Conservation (phyloP, 2,329 filamentous ascomycete species). For the Botrytis squamosa region DNA sequence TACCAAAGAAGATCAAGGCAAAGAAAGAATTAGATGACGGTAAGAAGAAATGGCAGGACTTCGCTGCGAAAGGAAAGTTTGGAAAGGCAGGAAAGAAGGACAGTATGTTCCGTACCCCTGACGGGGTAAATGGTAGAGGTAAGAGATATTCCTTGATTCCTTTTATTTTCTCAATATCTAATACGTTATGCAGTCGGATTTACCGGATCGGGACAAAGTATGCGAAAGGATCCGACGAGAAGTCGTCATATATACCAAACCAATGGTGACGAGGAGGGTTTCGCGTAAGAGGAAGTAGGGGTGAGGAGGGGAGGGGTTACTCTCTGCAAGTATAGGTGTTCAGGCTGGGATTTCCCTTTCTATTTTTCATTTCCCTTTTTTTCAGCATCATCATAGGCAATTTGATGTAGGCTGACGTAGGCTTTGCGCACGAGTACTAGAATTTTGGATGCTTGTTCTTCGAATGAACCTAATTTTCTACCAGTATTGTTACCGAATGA, state of each 20-base stretch:
- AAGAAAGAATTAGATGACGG: conserved; percentile 87
- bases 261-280: conserved; percentile 64
- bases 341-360: conserved; percentile 36
- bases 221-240: conserved; percentile 87
- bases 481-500: conserved; percentile 11
- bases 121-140: conserved; percentile 85
- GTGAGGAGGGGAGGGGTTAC: conserved; percentile 39
- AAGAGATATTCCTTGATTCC: conserved; percentile 35
- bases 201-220: conserved; percentile 89
- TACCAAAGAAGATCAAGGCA: conserved; percentile 84
- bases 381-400: conserved; percentile 23
- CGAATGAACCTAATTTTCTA: conserved; percentile 28
- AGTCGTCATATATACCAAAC: conserved; percentile 82
- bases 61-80: conserved; percentile 73
- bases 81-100: conserved; percentile 74
- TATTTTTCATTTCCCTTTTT: conserved; percentile 16
- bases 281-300: conserved; percentile 22
- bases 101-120: conserved; percentile 94
- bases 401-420: conserved; percentile 47
- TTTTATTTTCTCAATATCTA: conserved; percentile 30
- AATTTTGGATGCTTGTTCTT: conserved; percentile 24
- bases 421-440: conserved; percentile 27
- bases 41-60: conserved; percentile 94
- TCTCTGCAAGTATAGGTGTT: conserved; percentile 40
- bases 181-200: conserved; percentile 71